phyloP scores from a whole-genome alignment of 768 basidiomycete species.

The Tricholoma hemisulphureum region DNA sequence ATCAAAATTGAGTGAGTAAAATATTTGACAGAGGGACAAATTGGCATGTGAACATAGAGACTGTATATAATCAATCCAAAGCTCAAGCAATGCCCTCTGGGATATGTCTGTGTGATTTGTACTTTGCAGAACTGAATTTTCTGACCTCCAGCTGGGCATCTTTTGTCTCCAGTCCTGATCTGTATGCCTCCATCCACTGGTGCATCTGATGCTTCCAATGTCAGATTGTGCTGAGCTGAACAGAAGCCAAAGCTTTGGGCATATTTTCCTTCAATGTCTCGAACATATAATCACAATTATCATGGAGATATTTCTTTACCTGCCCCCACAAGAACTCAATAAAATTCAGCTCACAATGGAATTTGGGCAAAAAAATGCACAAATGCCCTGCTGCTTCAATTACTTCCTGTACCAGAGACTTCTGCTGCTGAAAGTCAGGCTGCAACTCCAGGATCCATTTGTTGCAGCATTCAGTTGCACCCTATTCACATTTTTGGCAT shows the following conservation, averaged over 20 bases:
- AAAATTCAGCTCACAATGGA: too few species aligned
- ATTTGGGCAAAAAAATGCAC: too few species aligned
- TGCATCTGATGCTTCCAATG: neutral
- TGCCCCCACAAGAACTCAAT: too few species aligned
- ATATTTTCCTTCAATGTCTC: neutral
- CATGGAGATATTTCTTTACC: too few species aligned
- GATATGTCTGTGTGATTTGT: too few species aligned
- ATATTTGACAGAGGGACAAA: too few species aligned
- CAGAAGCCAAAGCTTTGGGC: neutral
- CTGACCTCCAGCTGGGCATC: neutral
- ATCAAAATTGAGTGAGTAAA: too few species aligned
- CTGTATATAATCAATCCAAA: too few species aligned
- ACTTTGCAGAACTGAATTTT: neutral
- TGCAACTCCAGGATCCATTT: slow-evolving; percentile 22
- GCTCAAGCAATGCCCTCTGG: too few species aligned
- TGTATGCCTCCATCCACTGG: neutral
- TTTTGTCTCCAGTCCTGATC: neutral
- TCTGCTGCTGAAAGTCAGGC: slow-evolving; percentile 20
- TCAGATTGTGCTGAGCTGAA: neutral
- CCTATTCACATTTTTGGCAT: neutral
- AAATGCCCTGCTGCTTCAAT: neutral
- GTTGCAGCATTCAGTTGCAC: slow-evolving; percentile 26
- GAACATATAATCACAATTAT: neutral
- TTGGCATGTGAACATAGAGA: too few species aligned
- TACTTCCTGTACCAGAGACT: slow-evolving; percentile 14